phyloP scores from a whole-genome alignment of 306 rosid species.

The Vigna mungo region DNA sequence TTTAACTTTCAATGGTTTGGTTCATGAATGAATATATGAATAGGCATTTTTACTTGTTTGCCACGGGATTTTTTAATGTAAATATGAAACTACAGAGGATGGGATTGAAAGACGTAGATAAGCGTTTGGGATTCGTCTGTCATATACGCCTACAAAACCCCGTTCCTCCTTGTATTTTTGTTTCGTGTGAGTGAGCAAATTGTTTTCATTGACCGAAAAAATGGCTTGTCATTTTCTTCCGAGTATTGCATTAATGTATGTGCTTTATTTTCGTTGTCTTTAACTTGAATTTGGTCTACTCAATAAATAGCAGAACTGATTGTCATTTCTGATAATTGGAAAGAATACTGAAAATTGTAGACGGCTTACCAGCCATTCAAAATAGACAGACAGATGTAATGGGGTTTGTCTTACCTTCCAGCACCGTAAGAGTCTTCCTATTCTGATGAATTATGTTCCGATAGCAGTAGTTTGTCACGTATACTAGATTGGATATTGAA shows the following conservation, averaged over 20 bases:
- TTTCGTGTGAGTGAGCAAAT: neutral
- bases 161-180: too few relatives aligned
- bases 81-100: neutral
- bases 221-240: neutral
- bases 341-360: conserved; percentile 14
- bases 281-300: neutral
- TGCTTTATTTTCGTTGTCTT: conserved; percentile 15
- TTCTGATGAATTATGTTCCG: neutral
- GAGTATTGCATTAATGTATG: conserved; percentile 16
- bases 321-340: conserved; percentile 8
- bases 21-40: neutral
- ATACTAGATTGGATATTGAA: conserved; percentile 28
- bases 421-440: neutral
- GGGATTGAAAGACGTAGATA: neutral
- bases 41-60: neutral
- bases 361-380: neutral
- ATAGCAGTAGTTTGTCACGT: neutral
- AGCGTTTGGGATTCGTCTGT: neutral
- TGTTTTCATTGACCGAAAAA: neutral
- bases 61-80: neutral
- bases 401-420: neutral
- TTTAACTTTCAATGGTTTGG: conserved; percentile 9
- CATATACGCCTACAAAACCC: neutral
- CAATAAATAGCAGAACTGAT: neutral
- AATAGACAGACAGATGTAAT: neutral